Evolutionary conservation across 345 rosid genomes (phyloP).

Genomic region (Physaria fendleri): DNA sequence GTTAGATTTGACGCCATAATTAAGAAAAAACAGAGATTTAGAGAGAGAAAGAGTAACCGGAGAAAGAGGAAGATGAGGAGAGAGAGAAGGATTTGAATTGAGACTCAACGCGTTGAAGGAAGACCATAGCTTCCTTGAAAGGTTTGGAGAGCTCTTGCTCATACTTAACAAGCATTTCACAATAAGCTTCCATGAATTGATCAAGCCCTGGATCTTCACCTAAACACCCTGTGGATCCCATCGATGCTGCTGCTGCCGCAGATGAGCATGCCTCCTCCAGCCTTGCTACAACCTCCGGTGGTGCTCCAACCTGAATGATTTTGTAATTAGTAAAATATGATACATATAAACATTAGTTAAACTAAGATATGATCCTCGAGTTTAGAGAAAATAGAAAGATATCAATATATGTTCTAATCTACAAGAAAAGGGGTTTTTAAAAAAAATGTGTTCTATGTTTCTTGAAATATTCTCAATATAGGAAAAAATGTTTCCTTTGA

Average conservation of each 20-base stretch:
- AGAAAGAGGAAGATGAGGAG: slow-evolving; percentile 44
- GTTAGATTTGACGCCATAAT: slow-evolving; percentile 30
- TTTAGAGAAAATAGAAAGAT: neutral
- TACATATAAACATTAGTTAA: neutral
- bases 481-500: neutral
- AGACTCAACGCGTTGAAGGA: slow-evolving; percentile 69
- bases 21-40: neutral
- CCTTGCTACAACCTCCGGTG: slow-evolving; percentile 75
- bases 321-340: neutral
- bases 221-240: slow-evolving; percentile 36
- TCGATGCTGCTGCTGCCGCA: slow-evolving; percentile 46
- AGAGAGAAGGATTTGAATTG: slow-evolving; percentile 80
- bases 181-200: slow-evolving; percentile 99
- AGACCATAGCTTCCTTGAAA: slow-evolving; percentile 88
- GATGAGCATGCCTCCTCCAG: slow-evolving; percentile 71
- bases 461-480: slow-evolving; percentile 3
- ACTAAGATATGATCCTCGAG: neutral
- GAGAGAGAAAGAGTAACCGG: slow-evolving; percentile 43
- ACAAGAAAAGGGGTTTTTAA: neutral
- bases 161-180: slow-evolving; percentile 93
- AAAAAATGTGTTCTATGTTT: neutral
- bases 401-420: neutral
- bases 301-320: slow-evolving; percentile 75
- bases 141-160: slow-evolving; percentile 96
- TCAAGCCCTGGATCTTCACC: slow-evolving; percentile 97